Evolutionary conservation across 768 basidiomycete species (phyloP).

Genomic region (Tulasnella sp.): DNA sequence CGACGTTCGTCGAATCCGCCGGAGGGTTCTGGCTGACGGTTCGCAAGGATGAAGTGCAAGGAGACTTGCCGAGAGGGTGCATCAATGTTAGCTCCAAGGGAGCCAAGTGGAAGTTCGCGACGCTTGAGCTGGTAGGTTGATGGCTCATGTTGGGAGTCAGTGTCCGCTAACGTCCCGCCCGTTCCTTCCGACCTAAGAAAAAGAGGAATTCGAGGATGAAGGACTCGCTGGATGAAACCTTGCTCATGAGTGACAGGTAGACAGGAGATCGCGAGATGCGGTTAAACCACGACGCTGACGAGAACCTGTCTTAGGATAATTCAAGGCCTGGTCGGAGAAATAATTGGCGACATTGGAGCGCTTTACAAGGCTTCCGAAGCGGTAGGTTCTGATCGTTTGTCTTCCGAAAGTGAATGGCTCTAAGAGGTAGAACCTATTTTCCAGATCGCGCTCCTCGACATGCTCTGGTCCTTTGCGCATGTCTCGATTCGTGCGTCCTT

Average conservation of each 20-base stretch:
- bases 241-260: slow-evolving; percentile 82
- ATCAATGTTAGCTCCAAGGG: slow-evolving; percentile 68
- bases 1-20: slow-evolving; percentile 67
- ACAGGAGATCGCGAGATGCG: background rate
- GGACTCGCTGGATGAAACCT: slow-evolving; percentile 86
- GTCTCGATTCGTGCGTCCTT: slow-evolving; percentile 68
- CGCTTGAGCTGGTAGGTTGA: slow-evolving; percentile 68
- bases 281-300: background rate
- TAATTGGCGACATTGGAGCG: slow-evolving; percentile 72
- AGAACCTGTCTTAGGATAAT: slow-evolving; percentile 62
- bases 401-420: background rate
- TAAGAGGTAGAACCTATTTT: background rate
- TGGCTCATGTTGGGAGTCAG: no score
- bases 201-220: slow-evolving; percentile 88
- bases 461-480: slow-evolving; percentile 88
- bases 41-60: slow-evolving; percentile 66
- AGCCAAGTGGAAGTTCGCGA: slow-evolving; percentile 75
- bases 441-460: slow-evolving; percentile 85
- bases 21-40: slow-evolving; percentile 73
- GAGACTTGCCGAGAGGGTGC: slow-evolving; percentile 67
- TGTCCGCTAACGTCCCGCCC: no score
- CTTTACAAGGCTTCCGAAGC: slow-evolving; percentile 93
- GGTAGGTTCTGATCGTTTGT: slow-evolving; percentile 48
- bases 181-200: slow-evolving; percentile 54
- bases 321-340: slow-evolving; percentile 69